These are phyloP conservation scores for Paecilomyces variotii DNA, from an alignment of 2,329 filamentous ascomycete genomes.

Conservation along the genomic window DNA sequence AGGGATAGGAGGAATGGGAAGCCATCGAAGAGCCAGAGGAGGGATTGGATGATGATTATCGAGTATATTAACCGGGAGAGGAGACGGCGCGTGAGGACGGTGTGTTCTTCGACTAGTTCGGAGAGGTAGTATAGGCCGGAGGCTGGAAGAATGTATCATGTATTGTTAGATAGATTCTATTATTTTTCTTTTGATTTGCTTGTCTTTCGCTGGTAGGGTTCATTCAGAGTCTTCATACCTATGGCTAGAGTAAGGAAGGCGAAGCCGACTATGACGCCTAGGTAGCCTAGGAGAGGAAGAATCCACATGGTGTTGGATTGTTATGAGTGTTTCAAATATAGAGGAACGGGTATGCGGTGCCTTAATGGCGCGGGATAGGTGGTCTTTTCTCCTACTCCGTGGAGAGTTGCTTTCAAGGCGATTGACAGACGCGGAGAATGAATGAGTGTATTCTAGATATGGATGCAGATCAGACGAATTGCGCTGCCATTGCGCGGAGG, in stretches of 20 bases:
- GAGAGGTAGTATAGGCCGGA: slow-evolving; percentile 98
- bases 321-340: no score
- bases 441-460: neutral
- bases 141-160: slow-evolving; percentile 42
- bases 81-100: slow-evolving; percentile 82
- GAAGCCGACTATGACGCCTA: slow-evolving; percentile 82
- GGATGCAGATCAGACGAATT: neutral
- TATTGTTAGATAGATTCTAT: no score
- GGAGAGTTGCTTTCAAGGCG: neutral
- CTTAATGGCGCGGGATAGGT: neutral
- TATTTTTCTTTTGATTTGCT: no score
- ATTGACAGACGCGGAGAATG: neutral
- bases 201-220: no score
- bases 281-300: slow-evolving; percentile 81
- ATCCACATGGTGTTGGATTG: slow-evolving; percentile 68
- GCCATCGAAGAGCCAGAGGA: slow-evolving; percentile 74
- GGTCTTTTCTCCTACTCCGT: neutral
- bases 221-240: slow-evolving; percentile 44
- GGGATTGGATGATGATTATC: slow-evolving; percentile 64
- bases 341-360: no score
- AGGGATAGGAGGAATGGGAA: slow-evolving; percentile 69
- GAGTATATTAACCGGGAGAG: slow-evolving; percentile 76
- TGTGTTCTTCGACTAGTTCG: slow-evolving; percentile 96
- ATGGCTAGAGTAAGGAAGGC: slow-evolving; percentile 91
- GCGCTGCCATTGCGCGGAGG: neutral